Conservation (phyloP, 257 asterid genomes). For the Jacaranda copaia region DNA sequence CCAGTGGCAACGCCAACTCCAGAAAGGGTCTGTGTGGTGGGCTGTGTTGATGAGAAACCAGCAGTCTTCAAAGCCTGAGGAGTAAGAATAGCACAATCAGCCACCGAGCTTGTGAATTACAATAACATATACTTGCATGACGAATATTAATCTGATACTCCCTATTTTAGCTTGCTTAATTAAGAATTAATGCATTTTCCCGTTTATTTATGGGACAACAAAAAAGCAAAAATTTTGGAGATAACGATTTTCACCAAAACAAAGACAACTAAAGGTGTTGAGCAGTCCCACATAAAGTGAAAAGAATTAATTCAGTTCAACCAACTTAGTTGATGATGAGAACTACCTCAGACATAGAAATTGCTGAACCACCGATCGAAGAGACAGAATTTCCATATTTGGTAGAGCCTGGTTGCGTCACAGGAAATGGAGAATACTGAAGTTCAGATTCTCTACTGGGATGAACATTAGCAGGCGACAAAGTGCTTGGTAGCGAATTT, state of each 20-base stretch:
- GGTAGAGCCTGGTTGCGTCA: conserved; percentile 62
- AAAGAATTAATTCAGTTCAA: conserved; percentile 16
- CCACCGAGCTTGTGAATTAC: background rate
- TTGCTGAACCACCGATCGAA: conserved; percentile 63
- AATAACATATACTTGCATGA: background rate
- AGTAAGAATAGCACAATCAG: conserved; percentile 22
- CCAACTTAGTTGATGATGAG: conserved; percentile 25
- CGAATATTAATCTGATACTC: background rate
- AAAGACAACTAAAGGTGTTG: conserved; percentile 12
- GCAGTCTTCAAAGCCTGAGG: conserved; percentile 70
- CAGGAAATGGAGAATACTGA: conserved; percentile 76
- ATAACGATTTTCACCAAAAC: conserved; percentile 7
- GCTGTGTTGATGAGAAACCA: conserved; percentile 64
- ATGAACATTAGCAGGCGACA: conserved; percentile 63
- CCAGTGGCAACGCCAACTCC: conserved; percentile 76
- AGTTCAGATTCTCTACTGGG: conserved; percentile 81
- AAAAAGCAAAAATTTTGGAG: background rate
- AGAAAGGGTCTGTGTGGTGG: conserved; percentile 58
- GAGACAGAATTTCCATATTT: conserved; percentile 71
- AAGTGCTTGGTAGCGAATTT: conserved; percentile 68
- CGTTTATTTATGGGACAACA: conserved; percentile 5
- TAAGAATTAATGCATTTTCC: background rate
- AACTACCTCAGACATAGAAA: conserved; percentile 87
- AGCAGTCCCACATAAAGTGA: background rate
- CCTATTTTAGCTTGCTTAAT: background rate